Evolutionary conservation across 495 filamentous ascomycete species (phyloP), one percentile per base, ranked within the genome.

Genomic region (Cryomyces minteri): DNA sequence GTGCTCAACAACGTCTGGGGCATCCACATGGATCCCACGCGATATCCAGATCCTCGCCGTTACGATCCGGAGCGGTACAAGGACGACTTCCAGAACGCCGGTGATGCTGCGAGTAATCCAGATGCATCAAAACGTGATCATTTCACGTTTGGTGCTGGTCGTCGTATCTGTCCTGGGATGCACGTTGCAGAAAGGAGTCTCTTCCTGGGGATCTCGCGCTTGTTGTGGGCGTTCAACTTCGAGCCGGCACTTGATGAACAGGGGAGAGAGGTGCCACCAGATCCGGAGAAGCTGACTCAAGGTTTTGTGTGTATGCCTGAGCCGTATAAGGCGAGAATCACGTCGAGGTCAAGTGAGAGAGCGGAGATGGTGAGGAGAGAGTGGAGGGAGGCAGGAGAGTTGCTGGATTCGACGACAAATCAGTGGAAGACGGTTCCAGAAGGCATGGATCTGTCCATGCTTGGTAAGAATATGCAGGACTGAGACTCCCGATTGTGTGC

Each of bases 291-390:
- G 44, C 52, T 66, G 10, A 64, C 64, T 0, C 62, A 67, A 54
- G 64, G 61, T 0, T 64, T 67, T 14, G 62, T 67, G 0, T 65
- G 62, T 49, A 61, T 63, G 61, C 64, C 65, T 0, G 58, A 60
- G 49, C 56, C 59, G 48, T 67, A 50, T 47, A 46, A 41, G 6
- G 60, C 55, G n/a, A 52, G 40, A 0, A 65, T 67, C 41, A 62
- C 48, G 12, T 60, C 60, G 0, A 53, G 64, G 28, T 51, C 47
- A 4, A 51, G 58, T 44, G 52, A 49, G 44, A 46, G 57, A 41
- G 51, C 50, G 28, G 48, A 52, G 41, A 49, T 52, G 18, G 53
- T 67, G 0, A 46, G 48, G 10, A 49, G 55, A 33, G 57, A 64
- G 47, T 67, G 65, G 65, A 32, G 47, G 40, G 48, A 48, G 6